Evolutionary conservation across 1,284 basidiomycete species (phyloP).

Genomic region (Bondarzewia mesenterica): DNA sequence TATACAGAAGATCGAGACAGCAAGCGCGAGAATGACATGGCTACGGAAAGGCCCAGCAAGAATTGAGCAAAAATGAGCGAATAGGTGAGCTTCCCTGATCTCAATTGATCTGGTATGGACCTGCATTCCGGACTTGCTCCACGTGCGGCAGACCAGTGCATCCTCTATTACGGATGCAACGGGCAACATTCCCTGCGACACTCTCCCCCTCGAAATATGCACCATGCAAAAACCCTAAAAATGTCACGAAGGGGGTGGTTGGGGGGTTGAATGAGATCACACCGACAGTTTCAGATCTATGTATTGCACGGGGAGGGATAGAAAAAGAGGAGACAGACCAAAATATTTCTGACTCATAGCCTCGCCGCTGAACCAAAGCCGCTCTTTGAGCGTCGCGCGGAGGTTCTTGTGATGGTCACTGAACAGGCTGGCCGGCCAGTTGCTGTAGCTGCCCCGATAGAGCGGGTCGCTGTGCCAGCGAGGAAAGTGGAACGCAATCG

Average conservation of each 20-base stretch:
- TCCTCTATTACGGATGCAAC: slow-evolving; percentile 2
- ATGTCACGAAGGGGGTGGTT: slow-evolving; percentile 39
- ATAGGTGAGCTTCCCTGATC: too few relatives aligned
- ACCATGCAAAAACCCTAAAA: slow-evolving; percentile 30
- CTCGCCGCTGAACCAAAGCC: slow-evolving; percentile 1
- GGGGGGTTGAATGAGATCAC: slow-evolving; percentile 45
- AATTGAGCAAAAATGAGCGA: too few relatives aligned
- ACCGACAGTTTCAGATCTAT: slow-evolving; percentile 49
- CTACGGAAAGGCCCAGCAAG: too few relatives aligned
- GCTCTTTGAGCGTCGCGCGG: slow-evolving; percentile 30
- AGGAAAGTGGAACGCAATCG: slow-evolving; percentile 38
- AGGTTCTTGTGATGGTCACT: slow-evolving; percentile 47
- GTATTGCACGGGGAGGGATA: slow-evolving; percentile 53
- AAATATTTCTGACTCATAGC: background rate
- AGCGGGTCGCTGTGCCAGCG: slow-evolving; percentile 43
- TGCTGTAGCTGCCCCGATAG: slow-evolving; percentile 51
- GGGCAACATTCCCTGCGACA: slow-evolving; percentile 6
- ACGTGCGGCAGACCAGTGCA: background rate
- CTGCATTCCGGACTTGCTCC: background rate
- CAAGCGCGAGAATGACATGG: too few relatives aligned
- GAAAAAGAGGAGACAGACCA: slow-evolving; percentile 39
- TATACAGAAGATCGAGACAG: too few relatives aligned
- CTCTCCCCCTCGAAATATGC: slow-evolving; percentile 27
- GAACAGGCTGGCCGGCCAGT: slow-evolving; percentile 52
- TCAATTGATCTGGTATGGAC: slow-evolving; percentile 15